Conservation (phyloP, 2,329 filamentous ascomycete genomes). For the Ceratocystis variospora region DNA sequence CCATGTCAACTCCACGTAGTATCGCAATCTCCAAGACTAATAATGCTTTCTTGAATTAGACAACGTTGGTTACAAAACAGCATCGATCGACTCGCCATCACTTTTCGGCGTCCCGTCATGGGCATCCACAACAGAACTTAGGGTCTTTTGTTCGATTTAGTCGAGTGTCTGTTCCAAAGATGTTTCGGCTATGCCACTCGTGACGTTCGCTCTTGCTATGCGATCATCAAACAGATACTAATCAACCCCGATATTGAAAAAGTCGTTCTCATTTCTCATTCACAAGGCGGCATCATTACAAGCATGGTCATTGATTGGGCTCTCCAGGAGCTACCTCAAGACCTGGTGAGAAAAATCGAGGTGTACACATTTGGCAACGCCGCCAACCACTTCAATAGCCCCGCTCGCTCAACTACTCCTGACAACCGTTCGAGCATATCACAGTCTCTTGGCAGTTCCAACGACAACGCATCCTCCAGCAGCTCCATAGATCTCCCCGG, state of each 20-base stretch:
- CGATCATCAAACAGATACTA: constrained; percentile 48
- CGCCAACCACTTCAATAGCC: constrained; percentile 72
- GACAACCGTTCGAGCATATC: not conserved
- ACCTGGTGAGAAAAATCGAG: constrained; percentile 54
- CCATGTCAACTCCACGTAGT: not conserved
- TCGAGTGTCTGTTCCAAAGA: constrained; percentile 66
- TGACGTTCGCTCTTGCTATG: constrained; percentile 51
- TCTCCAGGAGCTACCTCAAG: constrained; percentile 53
- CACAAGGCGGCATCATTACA: constrained; percentile 63
- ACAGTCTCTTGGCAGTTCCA: not conserved
- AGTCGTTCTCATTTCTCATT: constrained; percentile 61
- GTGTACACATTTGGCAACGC: constrained; percentile 68
- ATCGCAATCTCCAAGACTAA: constrained; percentile 17
- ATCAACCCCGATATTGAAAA: constrained; percentile 50
- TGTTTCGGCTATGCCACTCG: constrained; percentile 58
- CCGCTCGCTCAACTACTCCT: constrained; percentile 24
- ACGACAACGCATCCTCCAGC: not conserved
- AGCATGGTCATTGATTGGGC: constrained; percentile 64
- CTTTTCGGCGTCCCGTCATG: constrained; percentile 55
- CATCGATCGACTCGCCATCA: constrained; percentile 55
- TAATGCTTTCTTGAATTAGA: constrained; percentile 24
- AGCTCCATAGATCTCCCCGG: not conserved
- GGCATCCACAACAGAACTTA: constrained; percentile 65
- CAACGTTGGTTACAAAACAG: constrained; percentile 57
- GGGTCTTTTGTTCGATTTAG: constrained; percentile 60